A percentile compares a stretch with the other conserved stretches of the same genome.
phyloP scores from a whole-genome alignment of 441 rosid species.

The Daphne laureola region DNA sequence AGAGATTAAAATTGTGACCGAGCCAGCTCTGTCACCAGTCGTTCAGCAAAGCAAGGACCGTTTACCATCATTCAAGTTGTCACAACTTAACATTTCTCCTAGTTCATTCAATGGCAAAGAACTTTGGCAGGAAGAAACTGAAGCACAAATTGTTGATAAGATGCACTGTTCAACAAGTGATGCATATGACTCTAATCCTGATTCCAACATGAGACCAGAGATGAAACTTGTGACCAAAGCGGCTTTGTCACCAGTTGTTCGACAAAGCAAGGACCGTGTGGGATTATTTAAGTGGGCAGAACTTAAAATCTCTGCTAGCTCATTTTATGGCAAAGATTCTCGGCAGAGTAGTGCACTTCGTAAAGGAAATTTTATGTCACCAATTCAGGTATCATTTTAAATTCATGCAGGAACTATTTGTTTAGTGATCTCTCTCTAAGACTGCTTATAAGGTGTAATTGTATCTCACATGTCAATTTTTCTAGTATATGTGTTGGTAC shows the following conservation, averaged over 20 bases:
- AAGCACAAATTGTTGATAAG: constrained; percentile 10
- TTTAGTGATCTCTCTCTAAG: too few relatives aligned
- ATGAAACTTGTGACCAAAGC: constrained; percentile 11
- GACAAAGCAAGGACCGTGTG: constrained; percentile 12
- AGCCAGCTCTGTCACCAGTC: constrained; percentile 7
- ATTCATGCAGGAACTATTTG: too few relatives aligned
- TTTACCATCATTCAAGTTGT: constrained; percentile 5
- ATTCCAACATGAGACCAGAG: constrained; percentile 8
- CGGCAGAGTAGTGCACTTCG: constrained; percentile 17
- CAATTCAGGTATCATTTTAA: constrained; percentile 36
- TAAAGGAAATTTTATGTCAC: constrained; percentile 27
- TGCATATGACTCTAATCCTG: constrained; percentile 17
- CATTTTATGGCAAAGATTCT: constrained; percentile 14
- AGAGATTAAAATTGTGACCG: constrained; percentile 12
- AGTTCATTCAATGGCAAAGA: constrained; percentile 13
- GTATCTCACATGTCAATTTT: too few relatives aligned
- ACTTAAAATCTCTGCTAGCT: constrained; percentile 10
- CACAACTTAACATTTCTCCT: constrained; percentile 9
- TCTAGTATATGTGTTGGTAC: too few relatives aligned
- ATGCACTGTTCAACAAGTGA: constrained; percentile 10
- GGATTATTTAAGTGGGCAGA: constrained; percentile 7
- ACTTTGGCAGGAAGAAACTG: constrained; percentile 13
- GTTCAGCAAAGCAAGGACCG: constrained; percentile 12
- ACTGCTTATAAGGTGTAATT: too few relatives aligned
- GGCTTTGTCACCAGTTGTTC: constrained; percentile 9